Conservation (phyloP, 441 rosid species). For the Geranium incanum region DNA sequence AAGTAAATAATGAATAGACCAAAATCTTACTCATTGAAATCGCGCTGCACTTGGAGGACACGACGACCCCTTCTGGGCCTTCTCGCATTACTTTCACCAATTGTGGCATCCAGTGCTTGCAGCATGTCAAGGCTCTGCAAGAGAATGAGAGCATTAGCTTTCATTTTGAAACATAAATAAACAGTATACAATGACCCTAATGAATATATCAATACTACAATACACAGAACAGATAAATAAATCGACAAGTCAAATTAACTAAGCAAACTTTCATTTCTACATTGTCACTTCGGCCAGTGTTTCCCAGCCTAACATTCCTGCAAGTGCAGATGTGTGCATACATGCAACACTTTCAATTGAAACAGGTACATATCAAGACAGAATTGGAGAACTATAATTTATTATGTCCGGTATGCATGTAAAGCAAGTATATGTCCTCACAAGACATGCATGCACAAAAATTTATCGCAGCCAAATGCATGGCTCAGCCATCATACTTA, state of each 20-base stretch:
- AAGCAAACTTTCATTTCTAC: too few species aligned
- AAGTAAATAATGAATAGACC: slow-evolving; percentile 6
- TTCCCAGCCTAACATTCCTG: too few species aligned
- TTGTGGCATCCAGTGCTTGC: slow-evolving; percentile 61
- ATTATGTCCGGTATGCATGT: neutral
- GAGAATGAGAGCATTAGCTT: slow-evolving; percentile 19
- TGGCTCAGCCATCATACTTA: too few species aligned
- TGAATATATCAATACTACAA: neutral
- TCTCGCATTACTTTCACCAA: slow-evolving; percentile 38
- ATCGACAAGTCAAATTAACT: neutral
- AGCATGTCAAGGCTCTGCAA: slow-evolving; percentile 65
- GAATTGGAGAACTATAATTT: neutral
- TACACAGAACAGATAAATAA: neutral
- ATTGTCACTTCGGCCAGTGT: too few species aligned
- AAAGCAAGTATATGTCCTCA: neutral
- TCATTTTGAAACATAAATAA: neutral
- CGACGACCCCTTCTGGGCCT: slow-evolving; percentile 19
- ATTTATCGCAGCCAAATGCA: too few species aligned
- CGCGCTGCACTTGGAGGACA: slow-evolving; percentile 52
- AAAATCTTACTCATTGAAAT: slow-evolving; percentile 69
- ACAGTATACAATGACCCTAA: neutral
- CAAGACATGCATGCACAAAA: neutral
- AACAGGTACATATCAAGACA: neutral
- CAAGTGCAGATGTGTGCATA: too few species aligned
- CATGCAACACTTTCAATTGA: too few species aligned